Conservation (phyloP, 2,329 filamentous ascomycete genomes). For the Colletotrichum neosansevieriae region DNA sequence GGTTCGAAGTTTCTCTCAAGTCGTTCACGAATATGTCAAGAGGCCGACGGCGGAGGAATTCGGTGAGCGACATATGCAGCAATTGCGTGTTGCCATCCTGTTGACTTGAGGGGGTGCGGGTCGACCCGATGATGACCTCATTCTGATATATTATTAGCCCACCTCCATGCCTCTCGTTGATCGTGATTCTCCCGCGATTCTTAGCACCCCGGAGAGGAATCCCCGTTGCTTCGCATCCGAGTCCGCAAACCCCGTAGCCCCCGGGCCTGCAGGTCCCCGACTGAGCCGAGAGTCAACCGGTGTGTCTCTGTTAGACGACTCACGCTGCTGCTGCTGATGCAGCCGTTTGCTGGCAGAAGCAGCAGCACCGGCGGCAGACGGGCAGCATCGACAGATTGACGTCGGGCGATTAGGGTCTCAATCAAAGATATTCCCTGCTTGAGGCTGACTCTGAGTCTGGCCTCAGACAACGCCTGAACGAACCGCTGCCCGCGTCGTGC, state of each 20-base stretch:
- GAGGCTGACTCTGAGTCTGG: neutral
- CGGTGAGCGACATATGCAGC: neutral
- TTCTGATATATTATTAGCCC: neutral
- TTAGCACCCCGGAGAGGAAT: neutral
- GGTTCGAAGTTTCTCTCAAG: neutral
- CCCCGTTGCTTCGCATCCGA: slow-evolving; percentile 7
- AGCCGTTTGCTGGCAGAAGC: slow-evolving; percentile 11
- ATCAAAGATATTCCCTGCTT: slow-evolving; percentile 24
- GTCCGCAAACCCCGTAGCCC: neutral
- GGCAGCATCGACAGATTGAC: slow-evolving; percentile 26
- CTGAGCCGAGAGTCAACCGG: slow-evolving; percentile 9
- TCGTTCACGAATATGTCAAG: neutral
- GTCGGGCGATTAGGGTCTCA: slow-evolving; percentile 9
- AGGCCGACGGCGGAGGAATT: neutral
- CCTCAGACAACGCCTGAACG: neutral
- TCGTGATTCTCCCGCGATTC: slow-evolving; percentile 4
- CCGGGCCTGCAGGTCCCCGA: neutral
- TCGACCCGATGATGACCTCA: slow-evolving; percentile 31
- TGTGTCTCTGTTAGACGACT: slow-evolving; percentile 5
- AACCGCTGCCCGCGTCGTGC: neutral
- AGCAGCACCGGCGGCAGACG: neutral
- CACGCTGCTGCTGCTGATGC: neutral
- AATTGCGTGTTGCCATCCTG: neutral
- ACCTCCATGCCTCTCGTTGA: neutral
- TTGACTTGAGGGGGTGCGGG: neutral